Conservation (phyloP, 2,329 filamentous ascomycete genomes). For the Fusarium liriodendri region DNA sequence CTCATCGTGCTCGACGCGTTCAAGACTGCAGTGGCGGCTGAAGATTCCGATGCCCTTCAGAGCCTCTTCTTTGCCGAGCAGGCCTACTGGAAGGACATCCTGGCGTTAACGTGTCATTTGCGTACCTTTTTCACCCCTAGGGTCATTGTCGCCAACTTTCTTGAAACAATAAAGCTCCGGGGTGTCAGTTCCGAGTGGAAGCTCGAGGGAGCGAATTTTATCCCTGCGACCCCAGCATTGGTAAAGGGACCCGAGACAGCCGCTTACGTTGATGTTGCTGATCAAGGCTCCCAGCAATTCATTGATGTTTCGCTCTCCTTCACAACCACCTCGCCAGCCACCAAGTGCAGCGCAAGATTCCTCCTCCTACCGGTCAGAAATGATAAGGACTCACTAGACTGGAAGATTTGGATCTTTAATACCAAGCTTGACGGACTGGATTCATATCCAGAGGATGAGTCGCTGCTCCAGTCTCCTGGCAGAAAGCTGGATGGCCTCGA, state of each 20-base stretch:
- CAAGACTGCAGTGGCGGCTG: not conserved
- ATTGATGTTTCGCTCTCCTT: constrained; percentile 14
- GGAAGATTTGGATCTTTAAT: constrained; percentile 36
- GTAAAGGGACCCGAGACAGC: not conserved
- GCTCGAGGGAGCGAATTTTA: constrained; percentile 15
- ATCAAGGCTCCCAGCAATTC: constrained; percentile 19
- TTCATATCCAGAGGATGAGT: constrained; percentile 5
- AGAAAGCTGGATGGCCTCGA: not conserved
- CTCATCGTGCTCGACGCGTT: not conserved
- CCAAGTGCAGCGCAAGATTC: constrained; percentile 8
- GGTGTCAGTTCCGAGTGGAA: constrained; percentile 4
- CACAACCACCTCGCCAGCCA: not conserved
- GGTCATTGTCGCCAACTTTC: not conserved
- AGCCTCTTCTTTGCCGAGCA: constrained; percentile 16
- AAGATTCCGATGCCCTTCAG: not conserved
- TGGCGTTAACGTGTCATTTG: constrained; percentile 30
- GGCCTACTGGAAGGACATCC: constrained; percentile 30
- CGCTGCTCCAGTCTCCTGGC: not conserved
- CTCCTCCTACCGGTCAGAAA: constrained; percentile 8
- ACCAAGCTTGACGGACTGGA: constrained; percentile 22
- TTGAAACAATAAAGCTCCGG: not conserved
- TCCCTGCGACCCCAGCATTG: constrained; percentile 23
- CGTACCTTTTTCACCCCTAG: constrained; percentile 11
- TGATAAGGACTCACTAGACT: not conserved
- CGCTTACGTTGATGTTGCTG: not conserved